A percentile compares a stretch with the other conserved stretches of the same genome.
These are phyloP conservation scores for Populus tremula DNA, from an alignment of 345 rosid genomes.

Conservation along the genomic window DNA sequence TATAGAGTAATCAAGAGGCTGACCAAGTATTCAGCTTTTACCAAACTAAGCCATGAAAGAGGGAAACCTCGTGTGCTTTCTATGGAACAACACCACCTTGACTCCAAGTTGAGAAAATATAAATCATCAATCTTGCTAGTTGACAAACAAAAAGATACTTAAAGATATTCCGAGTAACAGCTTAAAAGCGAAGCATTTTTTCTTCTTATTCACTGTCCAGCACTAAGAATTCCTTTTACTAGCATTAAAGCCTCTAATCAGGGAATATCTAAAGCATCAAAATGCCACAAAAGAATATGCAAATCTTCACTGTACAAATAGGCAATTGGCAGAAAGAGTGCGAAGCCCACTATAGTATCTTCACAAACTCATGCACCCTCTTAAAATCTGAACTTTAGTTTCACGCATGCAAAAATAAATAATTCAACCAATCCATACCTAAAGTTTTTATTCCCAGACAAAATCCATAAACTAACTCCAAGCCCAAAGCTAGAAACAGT, in stretches of 20 bases:
- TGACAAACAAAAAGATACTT: neutral
- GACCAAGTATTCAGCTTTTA: neutral
- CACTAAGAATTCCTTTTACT: neutral
- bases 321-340: constrained; percentile 1
- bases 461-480: constrained; percentile 22
- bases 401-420: constrained; percentile 12
- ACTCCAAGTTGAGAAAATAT: neutral
- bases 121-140: neutral
- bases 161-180: neutral
- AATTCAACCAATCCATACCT: constrained; percentile 12
- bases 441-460: constrained; percentile 21
- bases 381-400: constrained; percentile 17
- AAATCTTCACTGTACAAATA: constrained; percentile 2
- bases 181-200: neutral
- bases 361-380: constrained; percentile 2
- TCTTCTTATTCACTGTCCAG: neutral
- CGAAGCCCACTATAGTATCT: neutral
- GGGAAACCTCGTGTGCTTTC: neutral
- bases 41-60: neutral
- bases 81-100: neutral
- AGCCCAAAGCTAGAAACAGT: constrained; percentile 12
- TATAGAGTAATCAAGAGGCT: neutral
- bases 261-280: neutral
- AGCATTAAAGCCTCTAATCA: neutral
- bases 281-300: constrained; percentile 1